Evolutionary conservation across 2,329 filamentous ascomycete species (phyloP).

Genomic region (Trichoderma sp.): DNA sequence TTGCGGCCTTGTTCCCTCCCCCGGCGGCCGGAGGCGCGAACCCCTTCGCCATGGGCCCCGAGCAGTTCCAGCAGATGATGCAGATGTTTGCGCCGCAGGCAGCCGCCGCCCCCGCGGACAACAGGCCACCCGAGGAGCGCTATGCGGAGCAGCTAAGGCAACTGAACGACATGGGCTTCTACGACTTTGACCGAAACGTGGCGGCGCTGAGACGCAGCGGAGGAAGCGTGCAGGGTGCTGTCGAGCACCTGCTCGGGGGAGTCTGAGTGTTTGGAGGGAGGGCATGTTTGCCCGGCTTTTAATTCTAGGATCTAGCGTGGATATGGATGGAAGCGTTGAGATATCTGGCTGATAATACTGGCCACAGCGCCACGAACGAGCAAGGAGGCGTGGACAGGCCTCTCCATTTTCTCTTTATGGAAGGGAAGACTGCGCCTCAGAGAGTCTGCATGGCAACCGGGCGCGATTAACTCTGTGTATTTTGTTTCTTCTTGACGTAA

Average conservation of each 20-base stretch:
- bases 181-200: conserved; percentile 92
- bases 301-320: neutral
- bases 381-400: neutral
- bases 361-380: neutral
- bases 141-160: conserved; percentile 89
- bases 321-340: conserved; percentile 16
- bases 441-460: conserved; percentile 24
- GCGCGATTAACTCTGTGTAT: conserved; percentile 25
- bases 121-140: conserved; percentile 86
- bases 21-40: conserved; percentile 39
- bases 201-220: conserved; percentile 84
- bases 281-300: neutral
- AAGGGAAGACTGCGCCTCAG: neutral
- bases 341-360: neutral
- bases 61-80: conserved; percentile 58
- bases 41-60: conserved; percentile 55
- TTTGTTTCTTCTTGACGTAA: conserved; percentile 11
- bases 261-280: conserved; percentile 25
- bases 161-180: conserved; percentile 99
- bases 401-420: neutral
- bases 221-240: conserved; percentile 89
- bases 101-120: conserved; percentile 67
- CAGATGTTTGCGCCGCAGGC: conserved; percentile 48
- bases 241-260: conserved; percentile 69
- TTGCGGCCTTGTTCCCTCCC: conserved; percentile 63